phyloP scores from a whole-genome alignment of 2,329 filamentous ascomycete species.

The Paracamarosporium sp. region DNA sequence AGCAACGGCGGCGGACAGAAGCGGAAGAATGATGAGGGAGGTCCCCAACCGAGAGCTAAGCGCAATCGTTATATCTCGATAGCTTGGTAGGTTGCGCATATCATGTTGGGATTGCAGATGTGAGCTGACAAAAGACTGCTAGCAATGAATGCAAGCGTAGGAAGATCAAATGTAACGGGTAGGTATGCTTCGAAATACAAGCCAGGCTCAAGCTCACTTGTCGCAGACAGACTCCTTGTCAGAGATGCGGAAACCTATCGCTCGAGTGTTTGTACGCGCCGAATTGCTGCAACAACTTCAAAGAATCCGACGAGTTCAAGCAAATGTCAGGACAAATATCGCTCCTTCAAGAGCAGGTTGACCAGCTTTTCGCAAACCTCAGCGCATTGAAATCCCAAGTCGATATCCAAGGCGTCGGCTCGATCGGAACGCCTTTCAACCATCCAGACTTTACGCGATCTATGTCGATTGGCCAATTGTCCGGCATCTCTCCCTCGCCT shows the following conservation, averaged over 20 bases:
- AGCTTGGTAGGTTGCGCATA: conserved; percentile 61
- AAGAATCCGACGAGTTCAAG: conserved; percentile 90
- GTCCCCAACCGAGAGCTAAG: conserved; percentile 62
- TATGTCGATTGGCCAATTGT: conserved; percentile 42
- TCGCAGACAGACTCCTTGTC: conserved; percentile 62
- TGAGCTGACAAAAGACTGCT: conserved; percentile 19
- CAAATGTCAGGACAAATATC: conserved; percentile 77
- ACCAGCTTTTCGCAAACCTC: conserved; percentile 75
- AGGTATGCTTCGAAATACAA: not conserved
- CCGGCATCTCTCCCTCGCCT: conserved; percentile 39
- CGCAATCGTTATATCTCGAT: conserved; percentile 73
- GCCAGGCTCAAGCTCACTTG: not conserved
- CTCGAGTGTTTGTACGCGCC: conserved; percentile 71
- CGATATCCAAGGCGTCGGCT: conserved; percentile 39
- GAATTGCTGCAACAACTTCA: conserved; percentile 81
- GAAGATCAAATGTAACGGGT: conserved; percentile 73
- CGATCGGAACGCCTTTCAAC: conserved; percentile 38
- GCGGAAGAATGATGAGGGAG: conserved; percentile 53
- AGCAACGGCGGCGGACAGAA: conserved; percentile 37
- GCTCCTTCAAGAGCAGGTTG: conserved; percentile 83
- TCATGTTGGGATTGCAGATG: not conserved
- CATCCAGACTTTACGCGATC: conserved; percentile 43
- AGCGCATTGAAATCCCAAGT: conserved; percentile 66
- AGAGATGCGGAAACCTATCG: conserved; percentile 68
- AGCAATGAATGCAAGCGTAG: conserved; percentile 71